phyloP scores from a whole-genome alignment of 2,329 filamentous ascomycete species.

The Nothopassalora personata region DNA sequence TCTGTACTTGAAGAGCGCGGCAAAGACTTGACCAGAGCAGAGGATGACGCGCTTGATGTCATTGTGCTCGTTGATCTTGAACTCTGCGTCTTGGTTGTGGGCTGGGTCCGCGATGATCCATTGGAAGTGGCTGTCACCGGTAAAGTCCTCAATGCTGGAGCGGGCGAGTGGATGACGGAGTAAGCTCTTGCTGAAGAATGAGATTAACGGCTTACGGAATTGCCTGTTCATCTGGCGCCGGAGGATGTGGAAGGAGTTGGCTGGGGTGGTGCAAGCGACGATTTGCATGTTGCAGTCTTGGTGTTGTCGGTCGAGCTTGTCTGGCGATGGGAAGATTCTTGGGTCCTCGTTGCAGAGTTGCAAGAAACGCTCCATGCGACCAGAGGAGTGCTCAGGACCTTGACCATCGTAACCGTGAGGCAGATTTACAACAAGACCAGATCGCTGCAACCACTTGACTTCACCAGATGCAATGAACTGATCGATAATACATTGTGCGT shows the following conservation, averaged over 20 bases:
- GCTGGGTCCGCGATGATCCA: conserved; percentile 93
- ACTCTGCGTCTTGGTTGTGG: conserved; percentile 60
- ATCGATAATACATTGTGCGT: conserved; percentile 97
- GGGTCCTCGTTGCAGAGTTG: conserved; percentile 97
- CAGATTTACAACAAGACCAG: conserved; percentile 89
- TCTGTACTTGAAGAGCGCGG: conserved; percentile 84
- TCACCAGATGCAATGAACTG: conserved; percentile 98
- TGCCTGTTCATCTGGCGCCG: conserved; percentile 98
- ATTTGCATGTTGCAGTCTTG: conserved; percentile 99
- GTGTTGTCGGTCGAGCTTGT: conserved; percentile 93
- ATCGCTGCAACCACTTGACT: conserved; percentile 97
- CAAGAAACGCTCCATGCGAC: conserved; percentile 92
- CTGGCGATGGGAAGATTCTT: conserved; percentile 77
- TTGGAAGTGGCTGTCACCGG: conserved; percentile 84
- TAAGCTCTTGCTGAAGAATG: conserved; percentile 98
- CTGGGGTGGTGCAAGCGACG: conserved; percentile 90
- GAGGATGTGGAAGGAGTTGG: conserved; percentile 94
- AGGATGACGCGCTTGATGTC: conserved; percentile 91
- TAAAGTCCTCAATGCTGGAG: conserved; percentile 86
- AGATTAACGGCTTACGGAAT: conserved; percentile 94
- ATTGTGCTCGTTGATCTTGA: conserved; percentile 66
- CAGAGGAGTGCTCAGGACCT: conserved; percentile 96
- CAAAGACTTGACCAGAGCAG: conserved; percentile 92
- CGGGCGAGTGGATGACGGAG: conserved; percentile 90
- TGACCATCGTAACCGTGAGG: conserved; percentile 98